Evolutionary conservation across 495 filamentous ascomycete species (phyloP).

Genomic region (Tricharina praecox): DNA sequence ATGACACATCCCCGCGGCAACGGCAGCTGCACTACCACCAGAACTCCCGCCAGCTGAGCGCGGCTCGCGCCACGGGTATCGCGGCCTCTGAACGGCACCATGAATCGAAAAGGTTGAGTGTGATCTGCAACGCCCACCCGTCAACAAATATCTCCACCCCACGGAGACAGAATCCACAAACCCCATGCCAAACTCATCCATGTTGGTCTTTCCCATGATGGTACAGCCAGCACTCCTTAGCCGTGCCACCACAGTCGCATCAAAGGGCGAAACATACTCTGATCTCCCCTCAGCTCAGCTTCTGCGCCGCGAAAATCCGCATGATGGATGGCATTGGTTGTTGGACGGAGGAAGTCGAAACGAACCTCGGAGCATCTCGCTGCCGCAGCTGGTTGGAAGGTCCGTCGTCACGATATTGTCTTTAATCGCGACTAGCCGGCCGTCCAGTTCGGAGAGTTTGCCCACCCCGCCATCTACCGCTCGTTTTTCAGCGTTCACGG

Average conservation of each 20-base stretch:
- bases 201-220: slow-evolving; percentile 66
- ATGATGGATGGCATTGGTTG: no score
- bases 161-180: slow-evolving; percentile 12
- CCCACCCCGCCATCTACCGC: not conserved
- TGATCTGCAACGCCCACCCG: slow-evolving; percentile 33
- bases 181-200: slow-evolving; percentile 99
- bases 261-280: slow-evolving; percentile 42
- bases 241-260: slow-evolving; percentile 61
- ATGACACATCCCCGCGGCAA: slow-evolving; percentile 52
- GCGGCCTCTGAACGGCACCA: slow-evolving; percentile 43
- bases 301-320: not conserved
- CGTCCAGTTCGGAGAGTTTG: slow-evolving; percentile 24
- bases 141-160: not conserved
- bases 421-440: slow-evolving; percentile 48
- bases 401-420: slow-evolving; percentile 58
- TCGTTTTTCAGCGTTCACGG: slow-evolving; percentile 14
- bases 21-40: slow-evolving; percentile 79
- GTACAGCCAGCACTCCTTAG: slow-evolving; percentile 48
- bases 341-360: no score
- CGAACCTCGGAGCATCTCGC: slow-evolving; percentile 40
- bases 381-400: slow-evolving; percentile 51
- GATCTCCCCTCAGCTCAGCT: slow-evolving; percentile 2
- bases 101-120: slow-evolving; percentile 62
- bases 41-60: slow-evolving; percentile 80
- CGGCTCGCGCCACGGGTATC: slow-evolving; percentile 14